A percentile compares a stretch with the other conserved stretches of the same genome.
Evolutionary conservation across 129 eudicot genomes (phyloP).

Genomic region (Flaveria brownii): DNA sequence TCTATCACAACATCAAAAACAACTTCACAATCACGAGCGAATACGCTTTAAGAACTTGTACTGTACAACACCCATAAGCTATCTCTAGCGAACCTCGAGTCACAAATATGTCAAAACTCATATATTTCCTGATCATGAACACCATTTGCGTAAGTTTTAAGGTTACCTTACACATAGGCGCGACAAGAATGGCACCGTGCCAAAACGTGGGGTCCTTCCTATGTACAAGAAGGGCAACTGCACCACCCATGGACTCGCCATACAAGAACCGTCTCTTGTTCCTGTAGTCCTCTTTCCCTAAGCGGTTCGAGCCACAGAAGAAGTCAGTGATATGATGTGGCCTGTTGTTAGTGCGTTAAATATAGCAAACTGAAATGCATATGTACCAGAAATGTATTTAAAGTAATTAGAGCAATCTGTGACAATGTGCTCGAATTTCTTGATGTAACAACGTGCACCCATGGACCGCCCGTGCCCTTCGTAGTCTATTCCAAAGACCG

Average conservation of each 20-base stretch:
- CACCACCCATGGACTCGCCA: conserved; percentile 99
- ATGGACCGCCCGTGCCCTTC: conserved; percentile 96
- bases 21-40: neutral
- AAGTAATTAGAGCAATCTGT: conserved; percentile 73
- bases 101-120: neutral
- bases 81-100: neutral
- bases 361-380: conserved; percentile 16
- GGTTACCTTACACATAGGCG: conserved; percentile 97
- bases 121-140: neutral
- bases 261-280: conserved; percentile 76
- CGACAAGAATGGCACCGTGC: conserved; percentile 95
- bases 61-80: neutral
- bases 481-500: conserved; percentile 88
- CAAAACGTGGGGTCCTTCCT: conserved; percentile 82
- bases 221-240: conserved; percentile 79
- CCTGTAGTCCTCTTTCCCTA: conserved; percentile 66
- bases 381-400: conserved; percentile 70
- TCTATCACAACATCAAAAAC: conserved; percentile 40
- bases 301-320: conserved; percentile 4
- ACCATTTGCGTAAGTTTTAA: neutral
- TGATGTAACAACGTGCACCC: conserved; percentile 97
- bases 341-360: neutral
- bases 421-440: conserved; percentile 75
- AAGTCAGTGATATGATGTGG: conserved; percentile 27
- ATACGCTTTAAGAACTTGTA: neutral